Evolutionary conservation across 2,329 filamentous ascomycete species (phyloP).

Genomic region (Botrytis sinoallii): DNA sequence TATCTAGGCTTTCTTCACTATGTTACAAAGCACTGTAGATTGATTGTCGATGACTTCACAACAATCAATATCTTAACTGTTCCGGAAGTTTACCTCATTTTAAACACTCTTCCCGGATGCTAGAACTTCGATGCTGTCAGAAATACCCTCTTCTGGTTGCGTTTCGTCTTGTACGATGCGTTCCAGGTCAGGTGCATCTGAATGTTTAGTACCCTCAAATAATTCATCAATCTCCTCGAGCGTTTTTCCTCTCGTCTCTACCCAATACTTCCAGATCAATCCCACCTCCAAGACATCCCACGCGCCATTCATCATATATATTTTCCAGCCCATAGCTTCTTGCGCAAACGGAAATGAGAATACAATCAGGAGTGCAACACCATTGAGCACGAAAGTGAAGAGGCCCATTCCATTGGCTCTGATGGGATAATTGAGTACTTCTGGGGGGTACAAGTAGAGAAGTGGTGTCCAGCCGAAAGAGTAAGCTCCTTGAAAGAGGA

Average conservation of each 20-base stretch:
- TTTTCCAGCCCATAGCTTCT: conserved; percentile 45
- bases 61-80: too few species aligned
- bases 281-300: conserved; percentile 21
- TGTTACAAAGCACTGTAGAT: background rate
- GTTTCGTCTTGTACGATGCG: conserved; percentile 6
- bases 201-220: conserved; percentile 35
- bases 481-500: conserved; percentile 52
- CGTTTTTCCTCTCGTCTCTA: conserved; percentile 40
- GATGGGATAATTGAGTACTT: conserved; percentile 49
- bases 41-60: background rate
- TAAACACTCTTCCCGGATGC: background rate
- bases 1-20: background rate
- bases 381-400: conserved; percentile 37
- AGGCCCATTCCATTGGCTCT: conserved; percentile 47
- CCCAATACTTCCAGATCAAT: conserved; percentile 32
- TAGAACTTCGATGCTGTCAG: background rate
- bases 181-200: conserved; percentile 23
- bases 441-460: conserved; percentile 47
- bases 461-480: conserved; percentile 50
- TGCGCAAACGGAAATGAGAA: conserved; percentile 45
- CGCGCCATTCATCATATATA: conserved; percentile 45
- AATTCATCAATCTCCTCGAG: conserved; percentile 40
- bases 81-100: background rate
- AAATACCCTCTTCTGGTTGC: background rate
- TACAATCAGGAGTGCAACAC: conserved; percentile 39